Evolutionary conservation across 805 yeast genomes (phyloP), one percentile per base, ranked within the genome.

Genomic region (Yamadazyma sp.): DNA sequence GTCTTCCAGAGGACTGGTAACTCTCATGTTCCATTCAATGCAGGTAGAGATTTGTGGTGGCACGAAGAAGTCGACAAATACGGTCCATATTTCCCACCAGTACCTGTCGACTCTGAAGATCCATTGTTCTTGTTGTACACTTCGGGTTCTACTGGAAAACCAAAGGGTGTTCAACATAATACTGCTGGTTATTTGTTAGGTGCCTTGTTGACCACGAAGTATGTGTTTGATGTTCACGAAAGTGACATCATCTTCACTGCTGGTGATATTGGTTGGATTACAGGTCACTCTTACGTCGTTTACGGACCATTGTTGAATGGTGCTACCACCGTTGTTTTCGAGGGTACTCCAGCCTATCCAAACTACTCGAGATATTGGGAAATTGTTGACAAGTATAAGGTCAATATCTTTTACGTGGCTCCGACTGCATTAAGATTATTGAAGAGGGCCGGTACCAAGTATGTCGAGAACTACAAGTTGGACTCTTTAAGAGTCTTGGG

Each of bases 61-160:
- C 28, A 25, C 28, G 28, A 25, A 25, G 28, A 25, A n/a, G 28
- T 25, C 8, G 28, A 14, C 5, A 25, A 25, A n/a, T 53, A 78
- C 67, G 84, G 93, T 50, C 80, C 84, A 44, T 91, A 90, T 70
- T 71, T 75, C 52, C 93, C 98, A 35, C 95, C 95, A 23, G 82
- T 77, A 30, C 81, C 96, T 28, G 95, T 89, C 41, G 77, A 81
- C 59, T 62, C 96, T 33, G 99, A 93, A 71, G 96, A 93, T 69
- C 98, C 99, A 40, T 71, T 93, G 53, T 93, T 93, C 74, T 71
- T 93, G 67, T 80, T 93, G 55, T 93, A 93, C 71, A 93, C 99
- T 32, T 90, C 98, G 4, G 95, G 95, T 38, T 83, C 91, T 15
- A 85, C 95, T 9, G 95, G 95, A 46, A 79, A 84, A 45, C 95